phyloP scores from a whole-genome alignment of 2,329 filamentous ascomycete species.

The Elsinoe fawcettii region DNA sequence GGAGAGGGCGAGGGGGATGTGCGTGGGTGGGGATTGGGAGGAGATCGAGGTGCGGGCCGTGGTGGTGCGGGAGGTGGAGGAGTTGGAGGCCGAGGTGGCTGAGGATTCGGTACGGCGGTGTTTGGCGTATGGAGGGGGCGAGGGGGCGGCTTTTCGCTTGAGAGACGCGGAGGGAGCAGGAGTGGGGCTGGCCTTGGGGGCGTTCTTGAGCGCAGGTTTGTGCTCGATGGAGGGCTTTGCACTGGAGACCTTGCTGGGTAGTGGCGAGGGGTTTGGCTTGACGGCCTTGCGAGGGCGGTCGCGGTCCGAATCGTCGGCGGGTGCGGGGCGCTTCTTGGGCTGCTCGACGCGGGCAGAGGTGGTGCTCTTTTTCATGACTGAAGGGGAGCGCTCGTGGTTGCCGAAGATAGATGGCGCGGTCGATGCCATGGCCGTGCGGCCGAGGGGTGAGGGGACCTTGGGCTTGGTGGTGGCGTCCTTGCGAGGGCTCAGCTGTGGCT shows the following conservation, averaged over 20 bases:
- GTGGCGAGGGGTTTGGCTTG: not conserved
- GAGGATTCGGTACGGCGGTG: conserved; percentile 29
- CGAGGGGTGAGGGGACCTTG: conserved; percentile 55
- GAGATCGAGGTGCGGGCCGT: conserved; percentile 14
- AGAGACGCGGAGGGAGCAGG: conserved; percentile 19
- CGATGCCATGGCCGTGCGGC: conserved; percentile 40
- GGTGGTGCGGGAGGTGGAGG: conserved; percentile 15
- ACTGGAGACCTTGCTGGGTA: not conserved
- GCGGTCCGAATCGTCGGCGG: not conserved
- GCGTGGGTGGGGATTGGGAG: conserved; percentile 9
- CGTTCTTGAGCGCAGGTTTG: not conserved
- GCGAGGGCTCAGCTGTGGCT: conserved; percentile 33
- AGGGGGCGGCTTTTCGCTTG: conserved; percentile 38
- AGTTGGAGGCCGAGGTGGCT: conserved; percentile 25
- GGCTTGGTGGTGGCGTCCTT: conserved; percentile 46
- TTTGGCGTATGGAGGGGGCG: conserved; percentile 24
- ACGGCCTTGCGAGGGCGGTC: conserved; percentile 13
- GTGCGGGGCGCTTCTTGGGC: conserved; percentile 3
- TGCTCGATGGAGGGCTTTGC: not conserved
- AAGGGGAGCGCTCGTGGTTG: conserved; percentile 11
- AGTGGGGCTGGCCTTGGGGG: not conserved
- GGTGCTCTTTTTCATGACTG: conserved; percentile 26
- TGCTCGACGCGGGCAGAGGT: conserved; percentile 19
- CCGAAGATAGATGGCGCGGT: conserved; percentile 20
- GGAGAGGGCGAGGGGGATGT: conserved; percentile 1